Evolutionary conservation across 2,329 filamentous ascomycete genomes (phyloP).

Genomic region (Aphanoascus verrucosus): DNA sequence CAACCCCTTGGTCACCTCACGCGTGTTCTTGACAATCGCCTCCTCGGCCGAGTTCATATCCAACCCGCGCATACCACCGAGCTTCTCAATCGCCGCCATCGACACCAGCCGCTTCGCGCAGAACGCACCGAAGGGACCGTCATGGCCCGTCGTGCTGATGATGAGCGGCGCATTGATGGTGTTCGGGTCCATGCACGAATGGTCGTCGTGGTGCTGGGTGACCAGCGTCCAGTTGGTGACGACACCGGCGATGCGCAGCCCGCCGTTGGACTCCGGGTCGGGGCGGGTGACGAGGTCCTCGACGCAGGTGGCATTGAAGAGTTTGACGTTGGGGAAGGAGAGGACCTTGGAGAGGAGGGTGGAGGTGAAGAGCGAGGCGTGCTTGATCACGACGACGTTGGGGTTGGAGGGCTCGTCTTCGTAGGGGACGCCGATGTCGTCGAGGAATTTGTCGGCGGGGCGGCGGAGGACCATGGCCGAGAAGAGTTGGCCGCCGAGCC

Average conservation of each 20-base stretch:
- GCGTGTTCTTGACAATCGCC: constrained; percentile 82
- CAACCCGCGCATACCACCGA: constrained; percentile 84
- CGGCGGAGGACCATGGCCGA: constrained; percentile 92
- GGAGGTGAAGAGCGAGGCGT: constrained; percentile 83
- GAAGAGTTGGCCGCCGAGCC: constrained; percentile 91
- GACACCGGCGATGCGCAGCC: constrained; percentile 69
- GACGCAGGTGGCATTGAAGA: constrained; percentile 89
- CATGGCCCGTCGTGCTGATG: constrained; percentile 83
- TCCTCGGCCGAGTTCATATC: constrained; percentile 91
- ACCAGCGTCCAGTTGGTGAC: constrained; percentile 96
- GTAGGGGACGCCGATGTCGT: constrained; percentile 69
- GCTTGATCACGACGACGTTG: constrained; percentile 84
- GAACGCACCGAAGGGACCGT: constrained; percentile 85
- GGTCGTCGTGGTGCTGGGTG: constrained; percentile 74
- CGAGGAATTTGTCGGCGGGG: constrained; percentile 74
- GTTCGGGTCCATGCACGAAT: constrained; percentile 95
- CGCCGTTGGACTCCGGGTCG: constrained; percentile 40
- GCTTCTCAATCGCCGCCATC: constrained; percentile 71
- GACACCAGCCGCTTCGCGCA: constrained; percentile 80
- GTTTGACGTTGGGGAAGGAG: constrained; percentile 79
- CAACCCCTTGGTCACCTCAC: constrained; percentile 76
- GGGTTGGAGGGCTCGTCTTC: constrained; percentile 83
- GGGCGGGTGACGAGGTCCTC: constrained; percentile 85
- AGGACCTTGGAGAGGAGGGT: constrained; percentile 77
- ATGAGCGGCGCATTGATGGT: constrained; percentile 87